These are phyloP conservation scores for Echinosophora koreensis DNA, from an alignment of 306 rosid genomes.

Conservation along the genomic window DNA sequence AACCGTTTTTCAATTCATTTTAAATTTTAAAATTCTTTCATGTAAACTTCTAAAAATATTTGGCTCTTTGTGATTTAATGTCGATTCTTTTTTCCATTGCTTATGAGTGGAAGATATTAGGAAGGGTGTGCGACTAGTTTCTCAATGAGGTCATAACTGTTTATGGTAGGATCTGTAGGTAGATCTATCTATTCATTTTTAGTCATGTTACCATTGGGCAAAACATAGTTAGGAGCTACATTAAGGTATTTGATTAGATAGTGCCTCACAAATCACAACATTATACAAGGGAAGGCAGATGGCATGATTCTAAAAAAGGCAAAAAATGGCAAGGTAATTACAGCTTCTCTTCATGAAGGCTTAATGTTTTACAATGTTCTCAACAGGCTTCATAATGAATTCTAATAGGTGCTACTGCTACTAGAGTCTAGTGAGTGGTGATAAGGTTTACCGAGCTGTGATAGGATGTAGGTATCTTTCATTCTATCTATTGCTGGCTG, in stretches of 20 bases:
- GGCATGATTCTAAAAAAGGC: background rate
- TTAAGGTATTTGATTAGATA: constrained; percentile 22
- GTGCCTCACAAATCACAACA: background rate
- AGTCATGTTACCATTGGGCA: constrained; percentile 24
- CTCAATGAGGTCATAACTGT: background rate
- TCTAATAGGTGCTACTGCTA: background rate
- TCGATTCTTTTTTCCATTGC: background rate
- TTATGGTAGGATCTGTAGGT: constrained; percentile 5
- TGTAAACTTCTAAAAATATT: constrained; percentile 2
- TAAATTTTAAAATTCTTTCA: background rate
- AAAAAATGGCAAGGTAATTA: constrained; percentile 19
- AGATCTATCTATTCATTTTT: background rate
- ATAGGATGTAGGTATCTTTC: constrained; percentile 28
- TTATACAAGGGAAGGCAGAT: constrained; percentile 24
- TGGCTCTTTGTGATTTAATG: background rate
- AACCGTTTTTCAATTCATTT: background rate
- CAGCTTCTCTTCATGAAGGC: background rate
- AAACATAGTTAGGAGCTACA: constrained; percentile 3
- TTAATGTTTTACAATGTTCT: constrained; percentile 18
- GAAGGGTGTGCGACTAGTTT: background rate
- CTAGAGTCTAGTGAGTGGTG: background rate
- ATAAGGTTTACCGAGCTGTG: background rate
- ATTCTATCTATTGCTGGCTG: background rate
- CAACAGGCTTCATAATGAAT: background rate
- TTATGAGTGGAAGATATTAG: background rate